phyloP scores from a whole-genome alignment of 495 filamentous ascomycete genomes.

The Penicillium diatomitis region DNA sequence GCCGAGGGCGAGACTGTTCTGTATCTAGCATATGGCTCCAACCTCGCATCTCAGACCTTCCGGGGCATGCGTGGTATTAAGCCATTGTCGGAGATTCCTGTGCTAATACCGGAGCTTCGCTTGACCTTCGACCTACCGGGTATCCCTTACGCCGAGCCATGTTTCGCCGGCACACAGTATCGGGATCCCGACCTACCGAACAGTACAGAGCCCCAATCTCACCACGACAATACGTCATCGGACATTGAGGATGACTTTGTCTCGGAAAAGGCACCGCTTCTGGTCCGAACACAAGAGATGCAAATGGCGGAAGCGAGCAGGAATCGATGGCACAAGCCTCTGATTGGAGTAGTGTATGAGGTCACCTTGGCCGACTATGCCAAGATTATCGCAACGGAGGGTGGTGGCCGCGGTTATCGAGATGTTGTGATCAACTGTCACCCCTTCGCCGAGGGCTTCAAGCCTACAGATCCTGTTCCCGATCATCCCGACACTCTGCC shows the following conservation, averaged over 20 bases:
- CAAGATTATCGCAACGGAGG: conserved; percentile 82
- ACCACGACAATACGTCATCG: conserved; percentile 5
- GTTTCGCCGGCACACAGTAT: conserved; percentile 73
- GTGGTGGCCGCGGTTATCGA: conserved; percentile 70
- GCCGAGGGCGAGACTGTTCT: conserved; percentile 49
- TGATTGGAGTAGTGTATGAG: conserved; percentile 93
- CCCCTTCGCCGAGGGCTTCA: conserved; percentile 44
- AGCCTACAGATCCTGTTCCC: conserved; percentile 31
- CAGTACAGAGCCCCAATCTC: conserved; percentile 1
- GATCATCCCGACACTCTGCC: conserved; percentile 24
- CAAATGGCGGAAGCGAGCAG: conserved; percentile 29
- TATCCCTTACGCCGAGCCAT: conserved; percentile 80
- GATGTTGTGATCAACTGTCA: conserved; percentile 75
- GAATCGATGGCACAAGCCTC: conserved; percentile 60
- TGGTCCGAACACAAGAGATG: conserved; percentile 6
- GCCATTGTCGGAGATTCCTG: conserved; percentile 68
- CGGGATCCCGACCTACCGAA: conserved; percentile 32
- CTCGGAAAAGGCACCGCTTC: conserved; percentile 24
- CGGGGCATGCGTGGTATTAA: conserved; percentile 63
- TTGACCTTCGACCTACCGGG: conserved; percentile 82
- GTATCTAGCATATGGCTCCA: conserved; percentile 94
- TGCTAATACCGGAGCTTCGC: conserved; percentile 64
- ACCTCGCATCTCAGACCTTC: conserved; percentile 70
- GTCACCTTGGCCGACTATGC: conserved; percentile 73
- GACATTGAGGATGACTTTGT: conserved; percentile 11